Base-by-base conservation (phyloP, 73 alveolate genomes). In the Tetrahymena malaccensis region DNA sequence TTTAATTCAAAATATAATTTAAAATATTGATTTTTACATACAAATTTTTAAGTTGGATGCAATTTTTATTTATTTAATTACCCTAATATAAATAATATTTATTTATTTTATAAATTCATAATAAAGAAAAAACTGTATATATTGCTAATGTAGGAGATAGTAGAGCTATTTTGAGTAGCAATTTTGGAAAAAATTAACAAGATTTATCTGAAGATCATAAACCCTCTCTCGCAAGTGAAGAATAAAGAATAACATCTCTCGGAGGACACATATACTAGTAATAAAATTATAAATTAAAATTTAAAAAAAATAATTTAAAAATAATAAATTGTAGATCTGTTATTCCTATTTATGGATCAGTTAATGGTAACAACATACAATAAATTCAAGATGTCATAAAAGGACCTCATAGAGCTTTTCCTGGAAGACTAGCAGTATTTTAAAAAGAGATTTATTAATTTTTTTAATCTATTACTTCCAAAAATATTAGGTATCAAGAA, bases 331-430 rank as follows among this genome's bases (percentile, higher is more conserved):
- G 17, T 70, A 70, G 89, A 11, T 70, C 89, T 12, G 89, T 70
- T 1, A 70, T 70, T 70, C 89, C 89, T 70, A 70, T 70, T 70
- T 70, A 70, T 70, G 89, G 89, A 17, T 70, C 34, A 22, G 89
- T 31, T 22, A 70, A 70, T 31, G 89, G 89, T 4, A 70, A 33
- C 19, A 70, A 94, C 11, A 55, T 85, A 33, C 37, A 95, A 84
- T 57, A 95, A 34, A 94, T 85, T 85, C 93, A 94, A n/a, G 97
- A 94, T 58, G 94, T 57, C 27, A 35, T 34, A n/a, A 43, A 95
- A 10, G 99, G 99, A 7, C 99, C 99, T 22, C 96, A 96, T 43
- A 97, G 99, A 96, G 99, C 98, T 7, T 93, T 97, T 16, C 99
- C 99, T 22, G 99, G 99, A 15, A 96, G 98, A 94, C 96, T 98